Evolutionary conservation across 2,329 filamentous ascomycete species (phyloP).

Genomic region (Alternaria angustiovoidea): DNA sequence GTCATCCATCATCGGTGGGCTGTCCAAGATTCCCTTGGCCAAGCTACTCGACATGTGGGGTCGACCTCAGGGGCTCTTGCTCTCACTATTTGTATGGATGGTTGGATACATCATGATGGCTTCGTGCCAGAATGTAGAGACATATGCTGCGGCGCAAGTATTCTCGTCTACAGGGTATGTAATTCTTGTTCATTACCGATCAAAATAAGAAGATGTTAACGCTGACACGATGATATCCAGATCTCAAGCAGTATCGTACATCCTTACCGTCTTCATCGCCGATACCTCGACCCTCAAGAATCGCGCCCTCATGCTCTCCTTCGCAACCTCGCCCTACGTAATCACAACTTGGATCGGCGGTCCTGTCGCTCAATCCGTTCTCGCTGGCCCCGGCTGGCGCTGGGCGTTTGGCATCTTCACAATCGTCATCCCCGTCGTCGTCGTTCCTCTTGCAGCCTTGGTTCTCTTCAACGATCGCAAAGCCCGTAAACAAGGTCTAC

Average conservation of each 20-base stretch:
- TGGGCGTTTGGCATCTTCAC: constrained; percentile 73
- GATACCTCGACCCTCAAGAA: constrained; percentile 71
- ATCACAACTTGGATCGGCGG: constrained; percentile 70
- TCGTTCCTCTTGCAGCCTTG: constrained; percentile 65
- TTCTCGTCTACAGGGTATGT: constrained; percentile 67
- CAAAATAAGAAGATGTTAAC: background rate
- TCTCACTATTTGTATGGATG: constrained; percentile 37
- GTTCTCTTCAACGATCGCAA: constrained; percentile 59
- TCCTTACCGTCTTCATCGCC: constrained; percentile 69
- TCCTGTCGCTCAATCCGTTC: constrained; percentile 63
- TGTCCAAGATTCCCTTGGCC: background rate
- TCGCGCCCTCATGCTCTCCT: constrained; percentile 68
- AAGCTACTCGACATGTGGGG: constrained; percentile 39
- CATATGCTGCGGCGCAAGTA: constrained; percentile 69
- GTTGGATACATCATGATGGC: constrained; percentile 69
- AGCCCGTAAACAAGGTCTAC: background rate
- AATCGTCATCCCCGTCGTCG: constrained; percentile 69
- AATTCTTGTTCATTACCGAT: background rate
- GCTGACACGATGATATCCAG: background rate
- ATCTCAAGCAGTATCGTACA: constrained; percentile 52
- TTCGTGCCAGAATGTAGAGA: constrained; percentile 64
- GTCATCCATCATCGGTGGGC: background rate
- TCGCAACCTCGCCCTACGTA: constrained; percentile 70
- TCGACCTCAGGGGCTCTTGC: constrained; percentile 42
- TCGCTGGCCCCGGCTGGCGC: constrained; percentile 65